Conservation (phyloP, 2,329 filamentous ascomycete genomes). For the Colletotrichum cereale region DNA sequence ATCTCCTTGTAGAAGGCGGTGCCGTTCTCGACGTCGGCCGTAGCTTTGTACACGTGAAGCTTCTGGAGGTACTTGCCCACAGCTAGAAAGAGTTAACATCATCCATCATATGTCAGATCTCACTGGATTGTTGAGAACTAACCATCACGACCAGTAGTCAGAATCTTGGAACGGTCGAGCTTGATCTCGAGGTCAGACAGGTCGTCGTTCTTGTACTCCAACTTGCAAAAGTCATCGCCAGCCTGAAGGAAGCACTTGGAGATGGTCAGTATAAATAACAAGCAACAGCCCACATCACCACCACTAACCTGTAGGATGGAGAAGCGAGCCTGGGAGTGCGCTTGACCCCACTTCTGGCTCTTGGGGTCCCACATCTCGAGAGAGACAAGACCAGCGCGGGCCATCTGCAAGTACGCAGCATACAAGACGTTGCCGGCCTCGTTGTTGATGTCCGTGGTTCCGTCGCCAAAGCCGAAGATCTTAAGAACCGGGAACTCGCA, state of each 20-base stretch:
- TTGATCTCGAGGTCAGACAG: conserved; percentile 85
- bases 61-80: conserved; percentile 91
- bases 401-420: conserved; percentile 91
- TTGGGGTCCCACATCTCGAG: conserved; percentile 97
- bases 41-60: conserved; percentile 92
- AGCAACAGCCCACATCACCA: background rate
- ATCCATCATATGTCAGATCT: too few species aligned
- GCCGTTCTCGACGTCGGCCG: conserved; percentile 84
- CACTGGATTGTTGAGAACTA: conserved; percentile 41
- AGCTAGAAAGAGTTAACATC: conserved; percentile 59
- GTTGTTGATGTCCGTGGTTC: conserved; percentile 76
- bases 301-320: conserved; percentile 75
- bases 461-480: conserved; percentile 92
- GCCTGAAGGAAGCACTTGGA: conserved; percentile 81
- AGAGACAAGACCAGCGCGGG: conserved; percentile 87
- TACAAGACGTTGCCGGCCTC: conserved; percentile 91
- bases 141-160: conserved; percentile 81
- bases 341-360: conserved; percentile 90
- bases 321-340: conserved; percentile 92
- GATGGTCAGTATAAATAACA: conserved; percentile 11
- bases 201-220: conserved; percentile 79
- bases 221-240: conserved; percentile 86
- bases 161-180: conserved; percentile 87
- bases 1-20: conserved; percentile 85
- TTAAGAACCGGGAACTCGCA: conserved; percentile 91